Conservation (phyloP, 2,329 filamentous ascomycete species). For the Lachnellula occidentalis region DNA sequence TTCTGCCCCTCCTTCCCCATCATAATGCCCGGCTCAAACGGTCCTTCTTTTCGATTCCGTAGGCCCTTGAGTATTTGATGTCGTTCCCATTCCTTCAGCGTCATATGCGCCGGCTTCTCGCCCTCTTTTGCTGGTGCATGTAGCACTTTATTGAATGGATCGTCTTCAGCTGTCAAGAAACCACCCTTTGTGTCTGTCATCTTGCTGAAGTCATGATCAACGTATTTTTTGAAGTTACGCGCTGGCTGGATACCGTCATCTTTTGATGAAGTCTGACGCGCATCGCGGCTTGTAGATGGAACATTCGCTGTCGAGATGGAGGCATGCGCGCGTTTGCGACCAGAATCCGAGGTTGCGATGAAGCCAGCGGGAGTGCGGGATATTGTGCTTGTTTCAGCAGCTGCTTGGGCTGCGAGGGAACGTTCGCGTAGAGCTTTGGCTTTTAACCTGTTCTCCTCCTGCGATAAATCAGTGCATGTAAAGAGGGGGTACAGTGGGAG, state of each 20-base stretch:
- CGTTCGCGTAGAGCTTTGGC: constrained; percentile 81
- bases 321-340: constrained; percentile 66
- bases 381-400: constrained; percentile 32
- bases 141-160: constrained; percentile 79
- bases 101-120: constrained; percentile 81
- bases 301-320: constrained; percentile 50
- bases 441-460: constrained; percentile 84
- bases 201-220: constrained; percentile 96
- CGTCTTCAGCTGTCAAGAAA: constrained; percentile 85
- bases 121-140: constrained; percentile 46
- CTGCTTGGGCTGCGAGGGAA: constrained; percentile 56
- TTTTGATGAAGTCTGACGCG: constrained; percentile 35
- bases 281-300: constrained; percentile 64
- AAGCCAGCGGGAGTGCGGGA: constrained; percentile 61
- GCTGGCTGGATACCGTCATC: constrained; percentile 52
- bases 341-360: constrained; percentile 58
- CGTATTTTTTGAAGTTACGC: constrained; percentile 85
- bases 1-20: constrained; percentile 61
- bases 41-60: constrained; percentile 67
- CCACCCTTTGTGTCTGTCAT: constrained; percentile 98
- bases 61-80: constrained; percentile 69
- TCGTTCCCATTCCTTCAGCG: constrained; percentile 83
- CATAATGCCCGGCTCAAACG: constrained; percentile 81
- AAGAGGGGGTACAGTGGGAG: too few species aligned
- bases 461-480: constrained; percentile 3